Percentiles rank a stretch among this genome's conserved stretches.
These are phyloP conservation scores for Thalassiosira livingstoniorum DNA, from an alignment of 352 stramenopile species.

Conservation along the genomic window DNA sequence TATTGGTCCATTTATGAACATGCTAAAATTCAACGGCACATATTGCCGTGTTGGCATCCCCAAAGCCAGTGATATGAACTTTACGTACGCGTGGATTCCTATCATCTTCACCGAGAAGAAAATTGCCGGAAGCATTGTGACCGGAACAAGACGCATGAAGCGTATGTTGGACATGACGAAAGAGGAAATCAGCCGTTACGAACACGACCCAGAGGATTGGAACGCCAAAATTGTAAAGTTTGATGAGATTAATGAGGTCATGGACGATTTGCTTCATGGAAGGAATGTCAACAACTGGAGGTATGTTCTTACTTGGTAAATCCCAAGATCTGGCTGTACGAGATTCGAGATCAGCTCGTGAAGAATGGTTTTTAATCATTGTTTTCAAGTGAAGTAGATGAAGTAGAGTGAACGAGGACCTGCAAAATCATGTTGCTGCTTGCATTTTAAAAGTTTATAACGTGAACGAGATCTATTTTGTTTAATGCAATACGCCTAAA, in stretches of 20 bases:
- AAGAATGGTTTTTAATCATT: too few species aligned
- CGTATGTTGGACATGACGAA: constrained; percentile 34
- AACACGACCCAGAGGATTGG: constrained; percentile 20
- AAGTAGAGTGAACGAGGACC: too few species aligned
- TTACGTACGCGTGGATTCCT: constrained; percentile 40
- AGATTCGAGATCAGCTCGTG: too few species aligned
- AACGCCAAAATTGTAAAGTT: constrained; percentile 20
- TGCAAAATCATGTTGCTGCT: too few species aligned
- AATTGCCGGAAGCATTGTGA: constrained; percentile 49
- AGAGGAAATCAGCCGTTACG: constrained; percentile 36
- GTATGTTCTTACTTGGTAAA: constrained; percentile 20
- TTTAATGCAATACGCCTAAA: too few species aligned
- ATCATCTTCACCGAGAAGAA: constrained; percentile 56
- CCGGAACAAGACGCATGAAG: constrained; percentile 39
- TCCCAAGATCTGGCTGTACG: too few species aligned
- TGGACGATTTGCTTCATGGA: constrained; percentile 15
- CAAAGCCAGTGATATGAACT: constrained; percentile 28
- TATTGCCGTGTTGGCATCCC: constrained; percentile 48
- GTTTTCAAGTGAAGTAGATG: too few species aligned
- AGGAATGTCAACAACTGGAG: constrained; percentile 18
- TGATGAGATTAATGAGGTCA: constrained; percentile 16
- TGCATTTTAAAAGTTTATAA: too few species aligned
- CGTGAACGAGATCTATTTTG: too few species aligned
- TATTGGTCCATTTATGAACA: constrained; percentile 23
- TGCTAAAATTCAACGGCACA: constrained; percentile 48